Evolutionary conservation across 2,329 filamentous ascomycete species (phyloP), one percentile per base, ranked within the genome.

Genomic region (Colletotrichum truncatum): DNA sequence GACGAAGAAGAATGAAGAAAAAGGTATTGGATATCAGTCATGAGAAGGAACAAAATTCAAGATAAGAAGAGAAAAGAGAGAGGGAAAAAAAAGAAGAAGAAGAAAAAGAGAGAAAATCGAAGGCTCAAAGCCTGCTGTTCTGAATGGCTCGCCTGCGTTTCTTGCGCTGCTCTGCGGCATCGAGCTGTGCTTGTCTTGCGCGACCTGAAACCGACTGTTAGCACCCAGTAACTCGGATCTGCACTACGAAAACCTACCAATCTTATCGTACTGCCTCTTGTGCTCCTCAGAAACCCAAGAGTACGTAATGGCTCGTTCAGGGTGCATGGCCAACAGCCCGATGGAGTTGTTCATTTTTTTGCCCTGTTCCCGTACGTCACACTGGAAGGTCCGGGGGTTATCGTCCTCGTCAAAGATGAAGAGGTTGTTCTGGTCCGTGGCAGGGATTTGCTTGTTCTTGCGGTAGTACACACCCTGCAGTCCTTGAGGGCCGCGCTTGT

Each of bases 301-400:
- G 55, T 78, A 78, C 8, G 67, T 61, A 59, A 77, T 68, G 2
- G 76, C 76, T 10, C 74, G 70, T 25, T 78, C 77, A 0, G 77
- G 77, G 30, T 71, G 77, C 23, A 77, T 71, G 60, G 73, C 71
- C 7, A 73, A 43, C 26, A 79, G 70, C 16, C 69, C 68, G 61
- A 69, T 76, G 25, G 61, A 61, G 52, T 64, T 64, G 53, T 66
- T 66, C 64, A 66, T 66, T 41, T 72, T 66, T n/a, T 74, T 70
- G 11, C 39, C 18, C 51, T 77, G 75, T 0, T 72, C 41, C 12
- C 75, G 68, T 4, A 74, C 72, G 34, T 67, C 61, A 34, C 66
- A 64, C 56, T 67, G 65, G 51, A 62, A 66, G 30, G 67, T 69
- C 26, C 57, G 46, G 16, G 62, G 54, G 60, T 69, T 67, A 30